Percentiles rank a stretch among this genome's conserved stretches.
Conservation (phyloP, 2,329 filamentous ascomycete species). For the Alternaria postmessia region DNA sequence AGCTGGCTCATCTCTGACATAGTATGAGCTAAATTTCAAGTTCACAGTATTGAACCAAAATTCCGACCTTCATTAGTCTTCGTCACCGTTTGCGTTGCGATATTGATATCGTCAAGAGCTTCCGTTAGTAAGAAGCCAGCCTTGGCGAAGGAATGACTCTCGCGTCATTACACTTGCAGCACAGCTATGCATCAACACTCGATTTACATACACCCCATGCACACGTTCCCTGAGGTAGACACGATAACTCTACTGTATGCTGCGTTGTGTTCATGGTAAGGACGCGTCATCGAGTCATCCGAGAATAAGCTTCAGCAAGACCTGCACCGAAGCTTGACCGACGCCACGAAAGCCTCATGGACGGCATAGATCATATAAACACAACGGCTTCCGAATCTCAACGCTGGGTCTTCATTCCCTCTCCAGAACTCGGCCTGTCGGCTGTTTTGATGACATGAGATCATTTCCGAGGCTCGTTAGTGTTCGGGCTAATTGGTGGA, state of each 20-base stretch:
- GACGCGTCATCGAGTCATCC: background rate
- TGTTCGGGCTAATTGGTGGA: constrained; percentile 31
- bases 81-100: background rate
- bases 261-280: background rate
- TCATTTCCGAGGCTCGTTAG: background rate
- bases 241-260: background rate
- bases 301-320: constrained; percentile 7
- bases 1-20: background rate
- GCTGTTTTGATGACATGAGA: background rate
- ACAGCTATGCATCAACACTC: background rate
- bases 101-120: background rate
- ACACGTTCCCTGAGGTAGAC: background rate
- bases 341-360: background rate
- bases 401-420: background rate
- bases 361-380: background rate
- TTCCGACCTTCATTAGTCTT: background rate
- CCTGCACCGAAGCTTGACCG: constrained; percentile 5
- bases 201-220: background rate
- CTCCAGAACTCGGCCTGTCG: background rate
- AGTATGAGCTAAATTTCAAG: background rate
- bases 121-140: background rate
- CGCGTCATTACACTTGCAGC: background rate
- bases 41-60: background rate
- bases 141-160: background rate
- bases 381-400: background rate